phyloP scores from a whole-genome alignment of 352 stramenopile species.

The Phytophthora podocarpi region DNA sequence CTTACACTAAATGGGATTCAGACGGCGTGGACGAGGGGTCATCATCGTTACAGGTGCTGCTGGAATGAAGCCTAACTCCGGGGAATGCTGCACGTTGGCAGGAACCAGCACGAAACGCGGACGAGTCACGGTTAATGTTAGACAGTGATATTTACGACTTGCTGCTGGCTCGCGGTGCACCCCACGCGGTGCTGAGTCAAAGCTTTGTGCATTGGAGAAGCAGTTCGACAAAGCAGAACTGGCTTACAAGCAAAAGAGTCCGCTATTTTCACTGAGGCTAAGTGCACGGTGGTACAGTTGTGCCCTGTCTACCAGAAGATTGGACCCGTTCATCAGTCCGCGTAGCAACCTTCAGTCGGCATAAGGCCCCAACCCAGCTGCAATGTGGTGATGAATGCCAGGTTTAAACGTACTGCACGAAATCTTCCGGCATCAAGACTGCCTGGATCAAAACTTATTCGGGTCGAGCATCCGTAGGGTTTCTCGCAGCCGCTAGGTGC shows the following conservation, averaged over 20 bases:
- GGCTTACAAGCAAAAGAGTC: neutral
- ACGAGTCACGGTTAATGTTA: conserved; percentile 1
- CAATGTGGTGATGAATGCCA: neutral
- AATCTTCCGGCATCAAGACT: neutral
- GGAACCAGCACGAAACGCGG: conserved; percentile 1
- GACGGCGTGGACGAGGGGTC: conserved; percentile 1
- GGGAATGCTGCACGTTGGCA: conserved; percentile 20
- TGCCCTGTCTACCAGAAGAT: conserved; percentile 13
- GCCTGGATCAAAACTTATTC: conserved; percentile 1
- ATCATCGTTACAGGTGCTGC: conserved; percentile 13
- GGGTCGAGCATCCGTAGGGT: neutral
- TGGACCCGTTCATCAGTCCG: neutral
- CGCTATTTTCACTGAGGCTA: neutral
- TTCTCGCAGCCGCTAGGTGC: neutral
- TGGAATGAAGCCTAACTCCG: conserved; percentile 12
- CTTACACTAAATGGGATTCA: conserved; percentile 12
- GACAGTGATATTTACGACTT: conserved; percentile 15
- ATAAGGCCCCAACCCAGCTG: neutral
- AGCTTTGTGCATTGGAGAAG: conserved; percentile 8
- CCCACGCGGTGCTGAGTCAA: neutral
- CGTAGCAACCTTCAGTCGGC: neutral
- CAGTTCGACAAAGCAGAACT: conserved; percentile 24
- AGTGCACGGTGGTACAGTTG: conserved; percentile 5
- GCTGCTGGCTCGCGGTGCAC: conserved; percentile 3
- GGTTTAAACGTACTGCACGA: neutral